Base-by-base conservation (phyloP, 176 grass and related monocot species). In the Elaeis guineensis region DNA sequence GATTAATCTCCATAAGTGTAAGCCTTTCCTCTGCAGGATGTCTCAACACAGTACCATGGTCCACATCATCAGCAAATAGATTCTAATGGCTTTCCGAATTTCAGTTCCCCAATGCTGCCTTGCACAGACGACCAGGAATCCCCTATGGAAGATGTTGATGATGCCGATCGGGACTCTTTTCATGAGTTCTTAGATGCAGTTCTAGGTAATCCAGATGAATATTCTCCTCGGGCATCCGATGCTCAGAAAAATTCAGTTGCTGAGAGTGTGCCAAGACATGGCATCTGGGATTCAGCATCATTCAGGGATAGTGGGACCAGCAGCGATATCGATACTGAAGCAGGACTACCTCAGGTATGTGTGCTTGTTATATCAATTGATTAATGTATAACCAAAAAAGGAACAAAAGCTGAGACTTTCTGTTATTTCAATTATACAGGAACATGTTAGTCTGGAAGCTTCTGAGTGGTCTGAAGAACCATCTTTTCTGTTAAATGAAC, bases 41-140 rank as follows among this genome's bases (percentile, higher is more conserved):
- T 77, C 63, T 60, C 77, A 39, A 44, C 48, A 26, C 69, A 55
- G 32, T 4, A 51, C 22, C 21, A 12, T 28, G 17, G 73, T 57
- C 58, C 67, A 29, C 57, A 73, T 3, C 54, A 29, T 11, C 71
- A 80, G 28, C 51, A 75, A 76, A 73, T 55, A 9, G 59, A 20
- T 16, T 69, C 21, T 5, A 49, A 62, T 65, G 51, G 23, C 25
- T 80, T 80, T 51, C 73, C 69, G 39, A 73, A 16, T 19, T 65
- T 85, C 64, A 69, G 57, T 51, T 77, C 83, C 39, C 83, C 77
- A 0, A 85, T 80, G 68, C 57, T 60, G 18, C 83, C 83, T 64
- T 85, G 77, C 77, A 73, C 77, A 15, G 77, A 80, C 35, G 65
- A 51, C 23, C 67, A 59, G 19, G 68, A 52, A 64, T 64, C 62